Percentiles rank a stretch among this genome's conserved stretches.
phyloP scores from a whole-genome alignment of 495 filamentous ascomycete species.

The Cercophora samala region DNA sequence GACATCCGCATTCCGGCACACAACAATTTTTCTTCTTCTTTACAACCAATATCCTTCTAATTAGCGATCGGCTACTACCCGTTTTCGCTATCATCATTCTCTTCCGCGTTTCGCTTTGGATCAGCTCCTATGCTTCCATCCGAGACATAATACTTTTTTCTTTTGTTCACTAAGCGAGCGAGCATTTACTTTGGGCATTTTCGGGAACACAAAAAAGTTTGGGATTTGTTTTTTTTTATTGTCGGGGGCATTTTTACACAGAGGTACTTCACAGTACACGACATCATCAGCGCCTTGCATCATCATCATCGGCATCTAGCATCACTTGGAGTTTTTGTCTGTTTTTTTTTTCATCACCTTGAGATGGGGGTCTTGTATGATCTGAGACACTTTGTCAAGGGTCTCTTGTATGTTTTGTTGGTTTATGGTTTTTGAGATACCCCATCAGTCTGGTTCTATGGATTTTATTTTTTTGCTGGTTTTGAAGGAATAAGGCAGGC shows the following conservation, averaged over 20 bases:
- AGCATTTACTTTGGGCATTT: conserved; percentile 5
- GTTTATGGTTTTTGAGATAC: conserved; percentile 5
- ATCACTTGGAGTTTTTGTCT: conserved; percentile 1
- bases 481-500: conserved; percentile 5
- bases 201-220: conserved; percentile 8
- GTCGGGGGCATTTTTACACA: background rate
- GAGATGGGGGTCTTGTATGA: background rate
- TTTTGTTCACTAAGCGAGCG: conserved; percentile 1
- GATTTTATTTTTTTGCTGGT: background rate
- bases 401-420: background rate
- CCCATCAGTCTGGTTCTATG: background rate
- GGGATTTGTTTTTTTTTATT: background rate
- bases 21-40: background rate
- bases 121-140: conserved; percentile 5
- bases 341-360: conserved; percentile 4
- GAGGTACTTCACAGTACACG: background rate
- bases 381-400: background rate
- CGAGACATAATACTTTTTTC: conserved; percentile 4
- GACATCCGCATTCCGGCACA: background rate
- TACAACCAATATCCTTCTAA: background rate
- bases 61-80: background rate
- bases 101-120: background rate
- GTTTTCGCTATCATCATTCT: background rate
- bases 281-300: conserved; percentile 3
- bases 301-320: conserved; percentile 1